Conservation (phyloP, 2,329 filamentous ascomycete genomes). For the Parasarocladium wereldwijsianum region DNA sequence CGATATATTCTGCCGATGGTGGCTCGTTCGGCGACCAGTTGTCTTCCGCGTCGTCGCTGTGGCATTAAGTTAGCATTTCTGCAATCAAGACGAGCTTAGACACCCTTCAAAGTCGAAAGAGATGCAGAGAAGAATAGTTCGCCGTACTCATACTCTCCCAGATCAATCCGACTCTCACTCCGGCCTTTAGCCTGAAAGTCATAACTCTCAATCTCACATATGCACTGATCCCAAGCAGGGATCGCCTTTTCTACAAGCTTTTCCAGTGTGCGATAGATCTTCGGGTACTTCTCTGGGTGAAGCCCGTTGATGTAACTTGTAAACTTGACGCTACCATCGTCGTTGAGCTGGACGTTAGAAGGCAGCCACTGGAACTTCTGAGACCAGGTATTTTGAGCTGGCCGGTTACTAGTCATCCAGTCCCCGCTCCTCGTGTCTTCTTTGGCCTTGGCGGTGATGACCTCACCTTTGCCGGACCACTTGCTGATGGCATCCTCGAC, state of each 20-base stretch:
- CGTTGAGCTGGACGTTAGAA: slow-evolving; percentile 22
- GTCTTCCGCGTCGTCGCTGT: slow-evolving; percentile 6
- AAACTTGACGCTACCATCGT: slow-evolving; percentile 18
- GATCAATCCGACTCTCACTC: too few species aligned
- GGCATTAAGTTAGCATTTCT: too few species aligned
- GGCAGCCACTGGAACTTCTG: slow-evolving; percentile 14
- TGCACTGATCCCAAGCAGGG: slow-evolving; percentile 32
- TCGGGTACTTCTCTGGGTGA: slow-evolving; percentile 17
- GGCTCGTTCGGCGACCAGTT: slow-evolving; percentile 7
- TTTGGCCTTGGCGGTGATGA: too few species aligned
- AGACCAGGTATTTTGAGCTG: slow-evolving; percentile 12
- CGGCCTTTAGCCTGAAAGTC: too few species aligned
- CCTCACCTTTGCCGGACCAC: slow-evolving; percentile 14
- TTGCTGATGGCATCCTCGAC: slow-evolving; percentile 11
- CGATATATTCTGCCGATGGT: too few species aligned
- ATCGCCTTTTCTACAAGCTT: slow-evolving; percentile 19
- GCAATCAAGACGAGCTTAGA: too few species aligned
- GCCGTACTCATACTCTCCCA: too few species aligned
- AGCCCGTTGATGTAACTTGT: slow-evolving; percentile 32
- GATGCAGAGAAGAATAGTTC: too few species aligned
- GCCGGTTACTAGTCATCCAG: not conserved
- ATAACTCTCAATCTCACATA: slow-evolving; percentile 24
- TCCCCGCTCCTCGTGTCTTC: slow-evolving; percentile 4
- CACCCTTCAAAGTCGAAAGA: too few species aligned
- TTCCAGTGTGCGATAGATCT: slow-evolving; percentile 21